Evolutionary conservation across 1,139 yeast genomes (phyloP), one percentile per base, ranked within the genome.

Genomic region (Suzukiozyma palmioleophila): DNA sequence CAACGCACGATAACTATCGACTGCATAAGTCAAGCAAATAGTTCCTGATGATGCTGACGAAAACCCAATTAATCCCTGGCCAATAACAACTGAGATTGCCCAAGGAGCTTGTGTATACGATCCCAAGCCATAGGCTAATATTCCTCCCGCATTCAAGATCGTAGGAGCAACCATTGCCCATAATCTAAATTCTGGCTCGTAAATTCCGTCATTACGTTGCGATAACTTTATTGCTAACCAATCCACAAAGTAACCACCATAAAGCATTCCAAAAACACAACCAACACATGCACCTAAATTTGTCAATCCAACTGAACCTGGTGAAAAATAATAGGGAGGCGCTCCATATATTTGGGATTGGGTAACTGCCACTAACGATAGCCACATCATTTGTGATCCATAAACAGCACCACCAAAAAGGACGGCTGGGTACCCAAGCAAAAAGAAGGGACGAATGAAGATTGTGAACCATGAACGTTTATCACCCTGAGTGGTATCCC

Each of bases 361-460:
- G 3, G 79, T 71, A 18, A 69, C 66, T 6, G 64, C 60, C 40
- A 73, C 53, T 27, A 73, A 54, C 8, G 75, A 61, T 26, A 74
- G 57, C 79, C 79, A 74, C 75, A 71, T 70, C 65, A 81, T 69
- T 38, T 82, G 81, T 12, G 79, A 66, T 3, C 88, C 89, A 51
- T 81, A 81, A 22, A 77, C 59, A 40, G 78, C 56, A 1, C 87
- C 87, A 38, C 79, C 73, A 76, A 81, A 81, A 14, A 79, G 48
- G 14, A 81, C 73, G 9, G 77, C 69, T 8, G 89, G 88, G 50
- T 79, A 77, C 45, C 65, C 49, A 52, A 68, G 57, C 49, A 68
- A 65, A 37, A 66, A 49, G 54, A 68, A 58, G 3, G 81, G 81
- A 40, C 73, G 50, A 33, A 54, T 46, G 44, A 62, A 66, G 18